Conservation (phyloP, 2,329 filamentous ascomycete species). For the Phialocephala sp. region DNA sequence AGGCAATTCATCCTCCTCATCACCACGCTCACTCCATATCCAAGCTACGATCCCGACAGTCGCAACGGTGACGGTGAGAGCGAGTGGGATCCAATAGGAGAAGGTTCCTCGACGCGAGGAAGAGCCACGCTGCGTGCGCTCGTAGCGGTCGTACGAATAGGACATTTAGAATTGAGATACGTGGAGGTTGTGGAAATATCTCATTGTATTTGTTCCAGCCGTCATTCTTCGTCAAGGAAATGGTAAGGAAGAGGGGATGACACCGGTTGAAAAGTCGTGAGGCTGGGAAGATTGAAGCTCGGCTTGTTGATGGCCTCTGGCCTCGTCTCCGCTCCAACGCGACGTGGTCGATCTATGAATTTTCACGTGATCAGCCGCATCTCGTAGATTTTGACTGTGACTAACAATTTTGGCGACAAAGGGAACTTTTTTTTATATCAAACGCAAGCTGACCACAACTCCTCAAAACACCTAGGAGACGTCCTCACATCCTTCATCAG, state of each 20-base stretch:
- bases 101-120: conserved; percentile 66
- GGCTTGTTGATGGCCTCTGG: conserved; percentile 26
- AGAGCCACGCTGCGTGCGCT: conserved; percentile 44
- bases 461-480: not conserved
- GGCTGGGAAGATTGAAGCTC: conserved; percentile 30
- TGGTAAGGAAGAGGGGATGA: conserved; percentile 23
- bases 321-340: conserved; percentile 15
- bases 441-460: not conserved
- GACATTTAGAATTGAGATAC: conserved; percentile 54
- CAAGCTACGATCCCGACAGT: conserved; percentile 86
- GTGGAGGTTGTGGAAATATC: conserved; percentile 13
- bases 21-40: conserved; percentile 89
- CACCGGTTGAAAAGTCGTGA: conserved; percentile 30
- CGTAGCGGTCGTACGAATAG: conserved; percentile 68
- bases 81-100: conserved; percentile 88
- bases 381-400: conserved; percentile 12
- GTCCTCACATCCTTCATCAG: not conserved
- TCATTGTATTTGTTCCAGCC: conserved; percentile 33
- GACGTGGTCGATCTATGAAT: not conserved
- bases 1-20: conserved; percentile 60
- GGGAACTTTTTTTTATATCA: conserved; percentile 23
- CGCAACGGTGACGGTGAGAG: conserved; percentile 84
- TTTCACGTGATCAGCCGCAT: conserved; percentile 25
- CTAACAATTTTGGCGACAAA: conserved; percentile 26
- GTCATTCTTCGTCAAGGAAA: conserved; percentile 16